Evolutionary conservation across 257 asterid species (phyloP).

Genomic region (Schizonepeta tenuifolia): DNA sequence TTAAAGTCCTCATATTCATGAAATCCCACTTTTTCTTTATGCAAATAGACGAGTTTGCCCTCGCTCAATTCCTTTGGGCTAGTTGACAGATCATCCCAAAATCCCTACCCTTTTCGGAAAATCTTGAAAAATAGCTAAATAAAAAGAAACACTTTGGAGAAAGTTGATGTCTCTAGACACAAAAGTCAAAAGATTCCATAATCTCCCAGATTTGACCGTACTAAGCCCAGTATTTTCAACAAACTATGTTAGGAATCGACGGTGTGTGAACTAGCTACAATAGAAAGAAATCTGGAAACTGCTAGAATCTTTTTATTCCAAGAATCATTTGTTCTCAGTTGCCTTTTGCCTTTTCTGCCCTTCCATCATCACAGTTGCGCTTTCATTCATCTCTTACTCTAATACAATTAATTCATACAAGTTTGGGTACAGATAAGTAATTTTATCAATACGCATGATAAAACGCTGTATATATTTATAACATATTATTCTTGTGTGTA

Average conservation of each 20-base stretch:
- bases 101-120: conserved; percentile 12
- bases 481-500: conserved; percentile 3
- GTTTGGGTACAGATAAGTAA: no score
- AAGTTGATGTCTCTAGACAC: not conserved
- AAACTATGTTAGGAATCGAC: conserved; percentile 52
- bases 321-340: not conserved
- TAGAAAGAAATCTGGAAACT: conserved; percentile 27
- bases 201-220: conserved; percentile 25
- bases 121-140: conserved; percentile 6
- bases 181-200: conserved; percentile 26
- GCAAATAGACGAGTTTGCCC: conserved; percentile 24
- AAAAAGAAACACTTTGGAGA: not conserved
- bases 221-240: conserved; percentile 1
- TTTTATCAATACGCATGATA: not conserved
- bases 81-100: not conserved
- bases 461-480: not conserved
- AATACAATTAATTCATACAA: no score
- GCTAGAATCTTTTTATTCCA: conserved; percentile 39
- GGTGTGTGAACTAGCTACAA: conserved; percentile 38
- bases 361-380: not conserved
- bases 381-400: no score
- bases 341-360: conserved; percentile 36
- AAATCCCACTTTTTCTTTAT: conserved; percentile 10
- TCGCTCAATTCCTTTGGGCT: not conserved
- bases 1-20: conserved; percentile 2